phyloP scores from a whole-genome alignment of 805 yeast genomes.

The Suhomyces sp. region DNA sequence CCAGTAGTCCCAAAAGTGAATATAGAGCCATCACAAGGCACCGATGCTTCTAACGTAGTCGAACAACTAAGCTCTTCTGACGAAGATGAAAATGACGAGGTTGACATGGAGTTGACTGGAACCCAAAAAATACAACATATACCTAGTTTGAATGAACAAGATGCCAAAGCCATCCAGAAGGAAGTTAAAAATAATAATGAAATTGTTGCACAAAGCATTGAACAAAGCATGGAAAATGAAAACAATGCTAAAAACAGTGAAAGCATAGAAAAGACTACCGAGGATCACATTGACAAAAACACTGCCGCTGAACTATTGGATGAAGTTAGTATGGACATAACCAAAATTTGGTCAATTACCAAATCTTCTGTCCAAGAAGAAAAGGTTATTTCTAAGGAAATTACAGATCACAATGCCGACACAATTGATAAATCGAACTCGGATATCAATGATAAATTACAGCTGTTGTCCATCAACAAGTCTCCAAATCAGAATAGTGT shows the following conservation, averaged over 20 bases:
- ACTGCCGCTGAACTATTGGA: neutral
- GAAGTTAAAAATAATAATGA: too few relatives aligned
- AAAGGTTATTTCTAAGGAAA: neutral
- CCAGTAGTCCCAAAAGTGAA: neutral
- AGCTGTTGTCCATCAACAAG: neutral
- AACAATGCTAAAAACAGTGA: neutral
- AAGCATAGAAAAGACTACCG: neutral
- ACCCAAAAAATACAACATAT: slow-evolving; percentile 2
- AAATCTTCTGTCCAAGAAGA: neutral
- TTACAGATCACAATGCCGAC: neutral
- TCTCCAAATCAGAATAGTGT: neutral
- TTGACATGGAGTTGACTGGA: slow-evolving; percentile 22
- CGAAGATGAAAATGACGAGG: slow-evolving; percentile 12
- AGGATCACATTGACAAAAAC: neutral
- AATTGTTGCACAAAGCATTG: too few relatives aligned
- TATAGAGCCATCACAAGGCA: neutral
- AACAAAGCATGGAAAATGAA: neutral
- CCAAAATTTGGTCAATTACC: slow-evolving; percentile 1
- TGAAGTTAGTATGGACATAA: slow-evolving; percentile 10
- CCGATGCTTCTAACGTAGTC: neutral
- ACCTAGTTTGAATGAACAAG: neutral
- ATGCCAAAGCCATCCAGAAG: too few relatives aligned
- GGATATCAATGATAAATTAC: neutral
- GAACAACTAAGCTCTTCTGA: slow-evolving; percentile 4
- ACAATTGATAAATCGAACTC: neutral